Evolutionary conservation across 768 basidiomycete genomes (phyloP).

Genomic region (Solioccasus polychromus): DNA sequence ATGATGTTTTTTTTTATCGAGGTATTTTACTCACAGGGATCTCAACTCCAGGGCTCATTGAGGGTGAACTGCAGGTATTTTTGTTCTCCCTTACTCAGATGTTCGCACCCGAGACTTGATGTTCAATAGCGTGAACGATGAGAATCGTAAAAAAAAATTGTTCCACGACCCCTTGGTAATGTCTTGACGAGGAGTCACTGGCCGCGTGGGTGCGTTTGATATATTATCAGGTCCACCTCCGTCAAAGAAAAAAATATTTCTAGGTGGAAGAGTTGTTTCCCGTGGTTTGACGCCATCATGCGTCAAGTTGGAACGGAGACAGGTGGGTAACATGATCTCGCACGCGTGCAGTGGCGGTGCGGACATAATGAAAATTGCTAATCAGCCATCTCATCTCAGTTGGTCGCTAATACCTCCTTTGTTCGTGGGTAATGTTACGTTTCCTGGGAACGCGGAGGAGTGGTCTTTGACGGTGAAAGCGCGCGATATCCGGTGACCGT

Average conservation of each 20-base stretch:
- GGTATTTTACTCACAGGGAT: too few relatives aligned
- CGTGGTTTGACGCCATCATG: slow-evolving; percentile 24
- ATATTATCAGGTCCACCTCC: background rate
- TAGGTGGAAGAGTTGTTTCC: slow-evolving; percentile 6
- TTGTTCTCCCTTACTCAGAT: background rate
- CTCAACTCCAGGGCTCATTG: slow-evolving; percentile 6
- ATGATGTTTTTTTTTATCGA: slow-evolving; percentile 5
- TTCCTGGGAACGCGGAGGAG: slow-evolving; percentile 22
- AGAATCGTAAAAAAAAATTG: slow-evolving; percentile 1
- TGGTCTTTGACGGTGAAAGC: slow-evolving; percentile 13
- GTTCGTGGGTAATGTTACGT: slow-evolving; percentile 26
- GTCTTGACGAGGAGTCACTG: slow-evolving; percentile 8
- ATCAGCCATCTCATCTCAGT: slow-evolving; percentile 28
- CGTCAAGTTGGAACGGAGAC: slow-evolving; percentile 12
- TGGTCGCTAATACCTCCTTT: slow-evolving; percentile 23
- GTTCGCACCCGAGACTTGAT: background rate
- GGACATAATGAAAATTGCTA: slow-evolving; percentile 25
- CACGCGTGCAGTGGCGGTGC: slow-evolving; percentile 29
- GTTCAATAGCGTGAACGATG: slow-evolving; percentile 1
- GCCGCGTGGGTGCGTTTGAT: slow-evolving; percentile 9
- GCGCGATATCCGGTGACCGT: slow-evolving; percentile 20
- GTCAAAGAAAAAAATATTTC: background rate
- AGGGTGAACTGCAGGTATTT: slow-evolving; percentile 12
- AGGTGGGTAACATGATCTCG: slow-evolving; percentile 19
- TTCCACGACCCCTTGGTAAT: slow-evolving; percentile 19